Evolutionary conservation across 768 basidiomycete species (phyloP).

Genomic region (Mycena floridula): DNA sequence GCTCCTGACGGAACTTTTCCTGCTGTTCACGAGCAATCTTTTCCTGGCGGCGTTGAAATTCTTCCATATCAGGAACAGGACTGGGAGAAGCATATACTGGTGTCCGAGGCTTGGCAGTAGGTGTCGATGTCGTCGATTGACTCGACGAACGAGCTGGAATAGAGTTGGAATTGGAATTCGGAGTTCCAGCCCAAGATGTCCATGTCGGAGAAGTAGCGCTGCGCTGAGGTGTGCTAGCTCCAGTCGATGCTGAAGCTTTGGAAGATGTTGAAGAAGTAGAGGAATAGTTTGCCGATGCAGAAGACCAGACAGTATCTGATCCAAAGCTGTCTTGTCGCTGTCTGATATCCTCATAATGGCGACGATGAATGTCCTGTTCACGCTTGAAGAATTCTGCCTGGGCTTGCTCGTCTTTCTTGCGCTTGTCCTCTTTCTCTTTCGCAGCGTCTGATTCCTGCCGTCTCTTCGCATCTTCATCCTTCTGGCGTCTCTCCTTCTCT

Average conservation of each 20-base stretch:
- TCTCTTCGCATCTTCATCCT: constrained; percentile 24
- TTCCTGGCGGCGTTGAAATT: constrained; percentile 59
- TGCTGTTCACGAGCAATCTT: constrained; percentile 61
- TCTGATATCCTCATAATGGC: constrained; percentile 30
- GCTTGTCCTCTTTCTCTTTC: constrained; percentile 20
- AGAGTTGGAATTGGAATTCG: constrained; percentile 16
- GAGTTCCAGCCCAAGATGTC: constrained; percentile 20
- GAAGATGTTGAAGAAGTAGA: constrained; percentile 24
- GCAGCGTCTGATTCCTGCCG: constrained; percentile 9
- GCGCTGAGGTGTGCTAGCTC: constrained; percentile 13
- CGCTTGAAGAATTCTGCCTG: constrained; percentile 36
- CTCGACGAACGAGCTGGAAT: constrained; percentile 1
- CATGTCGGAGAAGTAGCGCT: constrained; percentile 16
- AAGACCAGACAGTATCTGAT: constrained; percentile 25
- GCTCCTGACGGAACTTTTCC: constrained; percentile 63
- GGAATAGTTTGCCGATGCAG: constrained; percentile 17
- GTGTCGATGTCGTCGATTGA: constrained; percentile 15
- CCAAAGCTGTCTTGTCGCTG: constrained; percentile 38
- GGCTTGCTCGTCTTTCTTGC: constrained; percentile 14
- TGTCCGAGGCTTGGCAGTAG: constrained; percentile 19
- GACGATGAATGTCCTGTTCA: constrained; percentile 37
- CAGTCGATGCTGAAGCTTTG: constrained; percentile 11
- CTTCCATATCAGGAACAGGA: constrained; percentile 31
- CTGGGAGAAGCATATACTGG: constrained; percentile 4
- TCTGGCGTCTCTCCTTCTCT: constrained; percentile 15